Evolutionary conservation across 176 grass and related monocot genomes (phyloP), one percentile per base, ranked within the genome.

Genomic region (Juncus inflexus): DNA sequence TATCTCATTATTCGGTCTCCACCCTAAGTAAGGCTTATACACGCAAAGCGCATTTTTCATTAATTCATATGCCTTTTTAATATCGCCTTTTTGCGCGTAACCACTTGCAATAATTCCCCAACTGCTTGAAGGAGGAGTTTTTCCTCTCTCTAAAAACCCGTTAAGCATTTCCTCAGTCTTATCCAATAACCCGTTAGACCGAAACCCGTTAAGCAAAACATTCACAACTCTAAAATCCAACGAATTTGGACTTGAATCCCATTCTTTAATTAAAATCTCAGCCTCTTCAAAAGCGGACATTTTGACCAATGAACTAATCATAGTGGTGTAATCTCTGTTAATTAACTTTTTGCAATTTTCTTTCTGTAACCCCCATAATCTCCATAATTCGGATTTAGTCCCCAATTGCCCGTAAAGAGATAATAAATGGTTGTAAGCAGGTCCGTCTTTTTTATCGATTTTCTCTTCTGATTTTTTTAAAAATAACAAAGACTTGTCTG

Each of bases 391-490:
- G 5, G 54, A 57, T 15, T 57, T 57, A 57, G 9, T 47, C 9
- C 78, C 76, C 40, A 96, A 80, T 15, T 72, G 73, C 11, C 84
- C 81, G 40, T 90, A 85, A 9, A 96, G 52, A 56, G 84, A 85
- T 36, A 90, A 87, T 37, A 96, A 66, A 65, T 85, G 76, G 62
- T 87, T 83, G 61, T 90, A 87, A 38, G 51, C 62, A 42, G 66
- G 38, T 2, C 65, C 41, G 80, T 85, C 56, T 43, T 40, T 72
- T 84, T 63, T 76, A 42, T 80, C 62, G 8, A 87, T 67, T 74
- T 87, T 87, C 74, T 38, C 69, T 79, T 90, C 87, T 59, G 91
- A 78, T 85, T 96, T 96, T 58, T 80, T 82, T 53, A 96, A 79
- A 45, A 76, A 60, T 73, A 71, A 68, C 4, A 85, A 43, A 66